A percentile compares a stretch with the other conserved stretches of the same genome.
phyloP scores from a whole-genome alignment of 108 stramenopile genomes.

The Pelagomonas calceolata region DNA sequence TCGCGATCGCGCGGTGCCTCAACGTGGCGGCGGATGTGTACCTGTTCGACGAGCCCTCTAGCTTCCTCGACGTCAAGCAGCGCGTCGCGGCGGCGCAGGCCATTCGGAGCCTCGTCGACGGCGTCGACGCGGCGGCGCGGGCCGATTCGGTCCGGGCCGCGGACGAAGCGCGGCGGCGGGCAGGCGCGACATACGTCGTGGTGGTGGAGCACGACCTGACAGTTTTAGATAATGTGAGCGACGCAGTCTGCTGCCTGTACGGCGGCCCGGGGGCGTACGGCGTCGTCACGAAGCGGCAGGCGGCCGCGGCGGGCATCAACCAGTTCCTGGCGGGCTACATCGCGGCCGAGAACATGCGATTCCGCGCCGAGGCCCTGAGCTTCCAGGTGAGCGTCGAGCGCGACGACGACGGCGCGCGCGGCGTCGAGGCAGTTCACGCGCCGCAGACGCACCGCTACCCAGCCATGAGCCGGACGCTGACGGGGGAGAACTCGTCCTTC shows the following conservation, averaged over 20 bases:
- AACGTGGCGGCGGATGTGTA: slow-evolving; percentile 89
- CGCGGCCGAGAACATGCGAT: slow-evolving; percentile 95
- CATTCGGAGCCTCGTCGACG: slow-evolving; percentile 78
- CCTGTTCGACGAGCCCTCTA: slow-evolving; percentile 99
- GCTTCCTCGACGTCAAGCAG: slow-evolving; percentile 97
- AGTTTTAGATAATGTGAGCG: slow-evolving; percentile 94
- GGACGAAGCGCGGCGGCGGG: no score
- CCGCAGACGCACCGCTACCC: slow-evolving; percentile 75
- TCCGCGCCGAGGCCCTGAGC: slow-evolving; percentile 85
- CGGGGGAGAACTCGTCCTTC: slow-evolving; percentile 52
- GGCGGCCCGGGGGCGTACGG: slow-evolving; percentile 78
- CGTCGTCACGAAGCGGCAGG: slow-evolving; percentile 98
- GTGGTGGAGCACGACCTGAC: slow-evolving; percentile 99
- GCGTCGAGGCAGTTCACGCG: slow-evolving; percentile 2
- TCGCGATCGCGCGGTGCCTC: slow-evolving; percentile 84
- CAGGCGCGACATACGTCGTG: slow-evolving; percentile 51
- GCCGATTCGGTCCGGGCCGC: no score
- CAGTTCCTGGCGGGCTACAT: slow-evolving; percentile 96
- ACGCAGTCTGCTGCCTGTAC: slow-evolving; percentile 92
- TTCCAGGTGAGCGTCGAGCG: slow-evolving; percentile 70
- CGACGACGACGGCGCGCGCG: slow-evolving; percentile 60
- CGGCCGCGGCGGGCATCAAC: slow-evolving; percentile 96
- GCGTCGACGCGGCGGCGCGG: slow-evolving; percentile 12
- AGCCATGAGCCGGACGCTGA: slow-evolving; percentile 92
- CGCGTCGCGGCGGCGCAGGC: slow-evolving; percentile 86